Evolutionary conservation across 2,329 filamentous ascomycete genomes (phyloP), one percentile per base, ranked within the genome.

Genomic region (Kalmusia sp.): DNA sequence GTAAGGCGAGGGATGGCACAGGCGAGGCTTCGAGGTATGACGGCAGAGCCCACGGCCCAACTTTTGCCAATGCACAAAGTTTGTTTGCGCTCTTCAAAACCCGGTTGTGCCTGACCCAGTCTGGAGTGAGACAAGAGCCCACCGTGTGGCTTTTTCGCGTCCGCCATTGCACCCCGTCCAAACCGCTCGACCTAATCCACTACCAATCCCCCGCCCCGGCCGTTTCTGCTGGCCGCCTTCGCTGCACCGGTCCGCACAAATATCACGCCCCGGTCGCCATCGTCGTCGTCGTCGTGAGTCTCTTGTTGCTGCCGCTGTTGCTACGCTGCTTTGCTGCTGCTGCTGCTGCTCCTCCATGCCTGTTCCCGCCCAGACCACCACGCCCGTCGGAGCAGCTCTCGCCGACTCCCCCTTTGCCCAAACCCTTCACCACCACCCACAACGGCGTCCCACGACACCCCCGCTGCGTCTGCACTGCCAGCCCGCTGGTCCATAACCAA

Each of bases 401-500:
- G 47, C 27, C 38, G 39, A 34, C 47, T 14, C n/a, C 37, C 28
- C 27, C 37, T 37, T 30, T 17, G 37, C 31, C 33, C 22, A 28
- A 17, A 34, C 28, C 28, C 40, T 33, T 38, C 22, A 39, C 33
- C 49, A 45, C 51, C 21, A 52, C 52, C 54, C 57, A 61, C 60
- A 53, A 69, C 66, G 53, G 59, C 65, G 62, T 55, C 53, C 49
- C 53, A 62, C 65, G 50, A 60, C 67, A 58, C 57, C 64, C 48
- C 61, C 57, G 53, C 67, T 58, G 52, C 66, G 54, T 51, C 67
- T 63, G 52, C 68, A 64, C 48, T 61, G 52, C 66, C 71, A 40
- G 65, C 63, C 62, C 73, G 73, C 66, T 76, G 73, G 73, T 74
- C 70, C 57, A 62, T 76, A 52, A 75, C 73, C n/a, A 72, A 75